A percentile compares a stretch with the other conserved stretches of the same genome.
Conservation (phyloP, 306 rosid species). For the Sindora glabra region DNA sequence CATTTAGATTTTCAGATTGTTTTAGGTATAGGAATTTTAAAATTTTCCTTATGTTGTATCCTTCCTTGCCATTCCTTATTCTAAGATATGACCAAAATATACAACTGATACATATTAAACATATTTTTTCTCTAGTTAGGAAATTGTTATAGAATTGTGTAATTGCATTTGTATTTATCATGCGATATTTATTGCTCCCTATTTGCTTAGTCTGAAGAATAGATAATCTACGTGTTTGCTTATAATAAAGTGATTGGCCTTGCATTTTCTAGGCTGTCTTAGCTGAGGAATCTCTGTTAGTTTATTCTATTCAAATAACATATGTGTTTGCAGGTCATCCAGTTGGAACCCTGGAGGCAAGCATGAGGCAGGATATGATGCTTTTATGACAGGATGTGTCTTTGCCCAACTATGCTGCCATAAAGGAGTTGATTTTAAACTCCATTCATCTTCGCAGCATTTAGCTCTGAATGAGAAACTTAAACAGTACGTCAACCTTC, state of each 20-base stretch:
- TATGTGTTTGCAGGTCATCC: conserved; percentile 57
- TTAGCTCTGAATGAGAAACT: conserved; percentile 54
- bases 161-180: not conserved
- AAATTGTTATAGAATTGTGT: not conserved
- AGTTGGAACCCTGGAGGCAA: conserved; percentile 93
- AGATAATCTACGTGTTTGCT: not conserved
- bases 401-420: conserved; percentile 75
- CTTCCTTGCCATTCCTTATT: not conserved
- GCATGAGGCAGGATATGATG: conserved; percentile 98
- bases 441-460: conserved; percentile 29
- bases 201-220: not conserved
- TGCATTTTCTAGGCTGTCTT: not conserved
- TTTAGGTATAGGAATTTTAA: not conserved
- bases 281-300: not conserved
- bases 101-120: not conserved
- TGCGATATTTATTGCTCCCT: not conserved
- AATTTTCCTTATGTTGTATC: not conserved
- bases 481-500: conserved; percentile 52
- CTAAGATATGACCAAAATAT: not conserved
- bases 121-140: not conserved
- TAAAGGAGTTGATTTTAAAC: conserved; percentile 61
- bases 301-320: not conserved
- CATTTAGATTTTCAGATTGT: not conserved
- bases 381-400: conserved; percentile 92
- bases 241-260: not conserved